These are phyloP conservation scores for Agrocybe praecox DNA, from an alignment of 768 basidiomycete genomes.

Conservation along the genomic window DNA sequence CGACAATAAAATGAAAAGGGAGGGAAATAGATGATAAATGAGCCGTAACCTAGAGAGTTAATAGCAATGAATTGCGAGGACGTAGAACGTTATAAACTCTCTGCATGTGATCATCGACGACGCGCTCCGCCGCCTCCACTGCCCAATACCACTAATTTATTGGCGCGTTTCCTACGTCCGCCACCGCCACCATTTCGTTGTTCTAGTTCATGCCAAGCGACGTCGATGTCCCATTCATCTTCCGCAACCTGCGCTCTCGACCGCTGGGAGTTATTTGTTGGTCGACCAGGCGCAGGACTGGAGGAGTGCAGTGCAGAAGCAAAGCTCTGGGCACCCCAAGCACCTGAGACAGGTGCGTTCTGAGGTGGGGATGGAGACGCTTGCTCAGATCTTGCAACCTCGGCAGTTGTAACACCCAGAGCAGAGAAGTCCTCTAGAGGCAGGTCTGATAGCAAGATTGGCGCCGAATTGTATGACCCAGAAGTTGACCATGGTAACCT, in stretches of 20 bases:
- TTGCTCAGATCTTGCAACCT: not conserved
- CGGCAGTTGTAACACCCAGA: slow-evolving; percentile 8
- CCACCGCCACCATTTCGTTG: slow-evolving; percentile 39
- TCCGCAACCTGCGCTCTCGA: slow-evolving; percentile 34
- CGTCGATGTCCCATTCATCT: slow-evolving; percentile 80
- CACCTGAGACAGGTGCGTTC: slow-evolving; percentile 40
- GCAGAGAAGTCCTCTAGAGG: slow-evolving; percentile 25
- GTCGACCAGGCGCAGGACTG: slow-evolving; percentile 25
- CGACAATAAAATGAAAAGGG: not conserved
- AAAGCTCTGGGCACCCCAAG: slow-evolving; percentile 82
- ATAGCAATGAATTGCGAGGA: no score
- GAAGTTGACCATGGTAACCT: slow-evolving; percentile 23
- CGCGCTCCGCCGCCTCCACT: slow-evolving; percentile 59
- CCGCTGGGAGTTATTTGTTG: slow-evolving; percentile 25
- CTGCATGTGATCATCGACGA: slow-evolving; percentile 46
- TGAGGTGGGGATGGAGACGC: slow-evolving; percentile 2
- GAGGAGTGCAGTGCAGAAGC: slow-evolving; percentile 74
- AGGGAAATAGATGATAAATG: not conserved
- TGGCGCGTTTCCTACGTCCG: slow-evolving; percentile 61
- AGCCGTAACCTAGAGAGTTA: not conserved
- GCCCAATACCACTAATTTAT: slow-evolving; percentile 73
- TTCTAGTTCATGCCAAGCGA: slow-evolving; percentile 83
- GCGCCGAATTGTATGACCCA: slow-evolving; percentile 9
- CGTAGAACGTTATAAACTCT: no score
- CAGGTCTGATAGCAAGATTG: slow-evolving; percentile 23